phyloP scores from a whole-genome alignment of 1,284 basidiomycete genomes.

The Afroboletus lepidellus region DNA sequence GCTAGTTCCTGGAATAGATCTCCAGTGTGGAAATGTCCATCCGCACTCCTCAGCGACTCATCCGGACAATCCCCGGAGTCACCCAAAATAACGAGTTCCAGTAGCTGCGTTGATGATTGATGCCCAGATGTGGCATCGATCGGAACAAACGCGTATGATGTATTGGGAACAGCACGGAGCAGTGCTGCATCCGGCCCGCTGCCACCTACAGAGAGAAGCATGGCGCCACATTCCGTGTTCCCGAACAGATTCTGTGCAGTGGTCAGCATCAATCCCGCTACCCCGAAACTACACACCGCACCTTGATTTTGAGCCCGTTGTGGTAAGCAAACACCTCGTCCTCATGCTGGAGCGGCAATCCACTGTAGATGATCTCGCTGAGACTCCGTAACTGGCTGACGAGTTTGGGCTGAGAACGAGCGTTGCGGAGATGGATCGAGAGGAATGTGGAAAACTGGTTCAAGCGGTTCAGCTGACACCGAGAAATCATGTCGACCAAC shows the following conservation, averaged over 20 bases:
- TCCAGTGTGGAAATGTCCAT: conserved; percentile 72
- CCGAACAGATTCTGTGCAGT: conserved; percentile 61
- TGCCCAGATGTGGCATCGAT: conserved; percentile 43
- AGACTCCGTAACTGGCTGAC: conserved; percentile 53
- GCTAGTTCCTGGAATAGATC: conserved; percentile 64
- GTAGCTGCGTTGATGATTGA: conserved; percentile 50
- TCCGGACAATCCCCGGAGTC: conserved; percentile 68
- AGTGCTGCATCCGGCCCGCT: conserved; percentile 44
- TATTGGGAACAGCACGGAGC: conserved; percentile 53
- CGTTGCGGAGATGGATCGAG: conserved; percentile 55
- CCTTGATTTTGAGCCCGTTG: conserved; percentile 56
- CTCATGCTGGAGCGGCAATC: conserved; percentile 57
- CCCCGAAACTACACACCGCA: conserved; percentile 31
- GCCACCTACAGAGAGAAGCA: conserved; percentile 53
- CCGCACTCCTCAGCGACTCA: conserved; percentile 49
- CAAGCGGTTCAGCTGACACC: conserved; percentile 65
- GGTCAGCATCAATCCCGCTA: conserved; percentile 8
- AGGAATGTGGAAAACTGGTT: conserved; percentile 71
- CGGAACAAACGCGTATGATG: conserved; percentile 61
- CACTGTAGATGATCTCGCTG: conserved; percentile 61
- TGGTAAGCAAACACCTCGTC: conserved; percentile 64
- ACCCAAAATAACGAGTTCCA: conserved; percentile 63
- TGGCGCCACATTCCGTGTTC: conserved; percentile 68
- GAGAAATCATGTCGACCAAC: conserved; percentile 65
- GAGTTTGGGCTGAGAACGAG: conserved; percentile 60